Evolutionary conservation across 2,329 filamentous ascomycete genomes (phyloP).

Genomic region (Alternaria metachromatica): DNA sequence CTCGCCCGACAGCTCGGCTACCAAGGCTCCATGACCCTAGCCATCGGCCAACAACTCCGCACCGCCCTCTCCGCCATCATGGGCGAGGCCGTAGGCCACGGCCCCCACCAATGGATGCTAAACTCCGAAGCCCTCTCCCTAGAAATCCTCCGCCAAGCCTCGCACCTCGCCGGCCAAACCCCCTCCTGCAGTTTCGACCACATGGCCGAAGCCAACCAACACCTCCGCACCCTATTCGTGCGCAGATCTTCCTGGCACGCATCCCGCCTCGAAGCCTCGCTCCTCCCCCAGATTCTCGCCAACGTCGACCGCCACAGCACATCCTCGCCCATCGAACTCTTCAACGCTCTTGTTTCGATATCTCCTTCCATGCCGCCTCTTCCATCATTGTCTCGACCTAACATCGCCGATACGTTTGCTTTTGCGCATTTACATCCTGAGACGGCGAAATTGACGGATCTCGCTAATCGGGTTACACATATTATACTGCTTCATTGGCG

Average conservation of each 20-base stretch:
- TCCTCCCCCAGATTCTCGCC: constrained; percentile 37
- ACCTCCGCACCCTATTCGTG: constrained; percentile 44
- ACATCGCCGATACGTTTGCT: constrained; percentile 33
- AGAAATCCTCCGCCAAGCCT: constrained; percentile 54
- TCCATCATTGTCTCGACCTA: constrained; percentile 19
- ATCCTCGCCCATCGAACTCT: constrained; percentile 52
- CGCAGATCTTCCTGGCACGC: constrained; percentile 41
- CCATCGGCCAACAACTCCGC: constrained; percentile 34
- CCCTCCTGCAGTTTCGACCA: constrained; percentile 41
- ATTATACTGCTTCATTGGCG: constrained; percentile 88
- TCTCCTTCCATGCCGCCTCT: constrained; percentile 19
- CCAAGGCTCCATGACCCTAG: constrained; percentile 27
- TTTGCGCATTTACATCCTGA: constrained; percentile 19
- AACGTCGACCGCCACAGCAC: constrained; percentile 40
- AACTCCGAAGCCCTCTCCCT: constrained; percentile 54
- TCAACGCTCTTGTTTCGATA: constrained; percentile 49
- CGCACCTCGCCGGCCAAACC: constrained; percentile 39
- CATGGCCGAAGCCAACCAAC: constrained; percentile 45
- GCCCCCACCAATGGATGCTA: constrained; percentile 47
- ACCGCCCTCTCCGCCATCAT: constrained; percentile 51
- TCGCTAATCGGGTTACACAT: constrained; percentile 81
- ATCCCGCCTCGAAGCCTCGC: constrained; percentile 32
- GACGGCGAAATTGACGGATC: constrained; percentile 61
- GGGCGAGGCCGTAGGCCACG: constrained; percentile 34
- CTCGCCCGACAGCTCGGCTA: constrained; percentile 36